Percentiles rank a stretch among this genome's conserved stretches.
Evolutionary conservation across 345 rosid genomes (phyloP).

Genomic region (Camelina neglecta): DNA sequence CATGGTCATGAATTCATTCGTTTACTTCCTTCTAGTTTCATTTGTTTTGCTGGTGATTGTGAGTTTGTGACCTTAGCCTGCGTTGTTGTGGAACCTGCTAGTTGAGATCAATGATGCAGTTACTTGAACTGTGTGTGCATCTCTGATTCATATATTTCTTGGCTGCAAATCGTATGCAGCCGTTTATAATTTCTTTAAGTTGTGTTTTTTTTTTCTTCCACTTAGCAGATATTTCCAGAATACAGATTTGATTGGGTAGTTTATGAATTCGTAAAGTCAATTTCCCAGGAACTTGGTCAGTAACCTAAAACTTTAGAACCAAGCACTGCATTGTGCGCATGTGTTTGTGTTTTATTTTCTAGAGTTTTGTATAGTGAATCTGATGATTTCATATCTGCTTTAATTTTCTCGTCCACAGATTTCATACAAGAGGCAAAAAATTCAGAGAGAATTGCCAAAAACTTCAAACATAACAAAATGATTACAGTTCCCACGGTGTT

Average conservation of each 20-base stretch:
- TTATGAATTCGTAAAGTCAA: conserved; percentile 63
- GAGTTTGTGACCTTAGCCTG: conserved; percentile 17
- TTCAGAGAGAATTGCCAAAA: conserved; percentile 69
- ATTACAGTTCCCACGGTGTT: conserved; percentile 66
- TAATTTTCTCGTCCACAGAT: conserved; percentile 51
- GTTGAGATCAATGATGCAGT: conserved; percentile 8
- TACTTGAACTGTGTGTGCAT: conserved; percentile 24
- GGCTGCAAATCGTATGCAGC: conserved; percentile 17
- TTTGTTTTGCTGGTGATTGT: conserved; percentile 11
- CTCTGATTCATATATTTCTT: background rate
- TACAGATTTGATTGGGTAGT: conserved; percentile 86
- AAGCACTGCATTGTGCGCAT: background rate
- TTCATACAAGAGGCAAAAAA: conserved; percentile 85
- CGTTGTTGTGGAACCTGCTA: conserved; percentile 18
- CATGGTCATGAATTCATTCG: background rate
- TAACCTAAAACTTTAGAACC: conserved; percentile 22
- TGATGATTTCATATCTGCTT: conserved; percentile 9
- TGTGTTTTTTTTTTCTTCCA: conserved; percentile 15
- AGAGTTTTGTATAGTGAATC: background rate
- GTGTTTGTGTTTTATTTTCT: conserved; percentile 8
- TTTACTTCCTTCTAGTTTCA: background rate
- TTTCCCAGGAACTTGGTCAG: conserved; percentile 87
- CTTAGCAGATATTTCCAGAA: conserved; percentile 75
- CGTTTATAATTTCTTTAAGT: conserved; percentile 6
- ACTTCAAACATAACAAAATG: conserved; percentile 60